Evolutionary conservation across 257 asterid genomes (phyloP).

Genomic region (Cruciata laevipes): DNA sequence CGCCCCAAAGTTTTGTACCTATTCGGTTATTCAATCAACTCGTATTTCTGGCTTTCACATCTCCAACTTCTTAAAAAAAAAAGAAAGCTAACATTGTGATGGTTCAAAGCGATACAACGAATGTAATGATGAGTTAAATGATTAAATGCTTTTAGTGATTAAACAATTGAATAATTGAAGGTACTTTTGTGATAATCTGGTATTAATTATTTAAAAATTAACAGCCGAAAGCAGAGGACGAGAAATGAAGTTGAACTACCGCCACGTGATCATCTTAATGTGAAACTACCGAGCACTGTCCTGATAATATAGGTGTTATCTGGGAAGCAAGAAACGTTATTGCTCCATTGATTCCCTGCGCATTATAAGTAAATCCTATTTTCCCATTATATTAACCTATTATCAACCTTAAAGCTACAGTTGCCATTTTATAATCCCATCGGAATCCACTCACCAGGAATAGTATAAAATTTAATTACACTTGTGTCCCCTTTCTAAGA

Average conservation of each 20-base stretch:
- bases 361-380: not conserved
- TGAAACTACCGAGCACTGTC: no score
- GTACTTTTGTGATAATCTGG: not conserved
- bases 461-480: not conserved
- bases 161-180: not conserved
- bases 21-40: no score
- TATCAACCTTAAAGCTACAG: not conserved
- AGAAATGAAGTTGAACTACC: not conserved
- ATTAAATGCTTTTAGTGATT: no score
- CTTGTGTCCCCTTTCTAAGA: not conserved
- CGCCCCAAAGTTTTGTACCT: no score
- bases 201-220: no score
- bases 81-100: no score
- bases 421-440: not conserved
- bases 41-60: no score
- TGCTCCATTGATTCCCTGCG: slow-evolving; percentile 1
- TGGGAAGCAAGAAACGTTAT: not conserved
- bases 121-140: not conserved
- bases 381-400: not conserved
- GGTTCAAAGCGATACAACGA: no score
- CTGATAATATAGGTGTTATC: slow-evolving; percentile 3
- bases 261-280: not conserved
- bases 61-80: no score
- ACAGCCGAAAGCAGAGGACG: not conserved
- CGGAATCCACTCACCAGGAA: not conserved